These are phyloP conservation scores for Fusarium sp. DNA, from an alignment of 2,329 filamentous ascomycete species.

Conservation along the genomic window DNA sequence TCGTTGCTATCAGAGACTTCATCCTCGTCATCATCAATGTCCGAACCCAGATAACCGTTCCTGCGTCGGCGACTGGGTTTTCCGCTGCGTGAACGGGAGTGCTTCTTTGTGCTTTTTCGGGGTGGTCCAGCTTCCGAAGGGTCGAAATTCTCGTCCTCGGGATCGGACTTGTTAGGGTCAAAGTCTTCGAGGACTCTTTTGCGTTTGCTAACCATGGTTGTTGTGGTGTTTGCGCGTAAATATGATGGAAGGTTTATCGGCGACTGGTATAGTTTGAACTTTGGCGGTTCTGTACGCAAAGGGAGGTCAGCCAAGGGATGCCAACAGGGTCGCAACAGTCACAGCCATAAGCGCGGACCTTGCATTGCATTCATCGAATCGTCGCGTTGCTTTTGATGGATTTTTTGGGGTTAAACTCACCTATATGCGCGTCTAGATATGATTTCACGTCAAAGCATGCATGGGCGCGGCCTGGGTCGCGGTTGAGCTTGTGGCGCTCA, in stretches of 20 bases:
- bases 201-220: conserved; percentile 56
- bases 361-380: not conserved
- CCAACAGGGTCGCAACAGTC: not conserved
- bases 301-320: conserved; percentile 30
- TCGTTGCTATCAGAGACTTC: conserved; percentile 63
- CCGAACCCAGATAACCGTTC: conserved; percentile 65
- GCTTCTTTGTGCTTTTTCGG: conserved; percentile 53
- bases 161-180: conserved; percentile 73
- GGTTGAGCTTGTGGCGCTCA: conserved; percentile 35
- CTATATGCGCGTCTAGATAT: conserved; percentile 34
- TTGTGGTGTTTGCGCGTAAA: not conserved
- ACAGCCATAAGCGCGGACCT: not conserved
- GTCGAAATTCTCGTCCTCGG: conserved; percentile 73
- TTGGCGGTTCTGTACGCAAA: conserved; percentile 23
- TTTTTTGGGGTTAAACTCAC: conserved; percentile 30
- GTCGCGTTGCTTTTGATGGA: not conserved
- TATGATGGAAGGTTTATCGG: conserved; percentile 2
- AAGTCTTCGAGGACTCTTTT: conserved; percentile 68
- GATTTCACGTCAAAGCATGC: conserved; percentile 39
- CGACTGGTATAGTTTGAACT: conserved; percentile 20
- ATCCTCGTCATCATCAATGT: conserved; percentile 67
- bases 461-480: conserved; percentile 39
- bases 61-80: conserved; percentile 49
- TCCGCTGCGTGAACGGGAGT: conserved; percentile 50
- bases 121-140: conserved; percentile 57